phyloP scores from a whole-genome alignment of 805 yeast species.

The Schizosaccharomyces lindneri region DNA sequence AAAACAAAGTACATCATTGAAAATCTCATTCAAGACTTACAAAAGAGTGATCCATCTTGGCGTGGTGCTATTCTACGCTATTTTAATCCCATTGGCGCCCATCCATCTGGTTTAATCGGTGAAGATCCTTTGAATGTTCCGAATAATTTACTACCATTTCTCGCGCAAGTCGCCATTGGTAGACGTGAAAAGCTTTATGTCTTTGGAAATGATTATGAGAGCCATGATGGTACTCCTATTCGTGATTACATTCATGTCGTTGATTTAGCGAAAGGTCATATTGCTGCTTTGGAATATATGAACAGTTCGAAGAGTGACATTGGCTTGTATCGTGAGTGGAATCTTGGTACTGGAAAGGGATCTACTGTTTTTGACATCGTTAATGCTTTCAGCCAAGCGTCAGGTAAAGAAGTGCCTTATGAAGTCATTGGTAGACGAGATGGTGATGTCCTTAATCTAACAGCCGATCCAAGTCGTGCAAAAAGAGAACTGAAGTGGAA shows the following conservation, averaged over 20 bases:
- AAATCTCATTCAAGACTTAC: conserved; percentile 30
- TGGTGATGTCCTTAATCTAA: conserved; percentile 55
- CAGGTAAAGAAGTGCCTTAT: conserved; percentile 37
- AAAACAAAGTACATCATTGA: conserved; percentile 45
- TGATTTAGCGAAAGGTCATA: conserved; percentile 55
- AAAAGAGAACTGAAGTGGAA: conserved; percentile 25
- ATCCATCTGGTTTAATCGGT: conserved; percentile 55
- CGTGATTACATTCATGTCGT: conserved; percentile 64
- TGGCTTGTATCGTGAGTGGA: conserved; percentile 38
- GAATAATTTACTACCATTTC: conserved; percentile 46
- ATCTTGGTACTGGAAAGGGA: conserved; percentile 64
- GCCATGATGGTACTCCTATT: conserved; percentile 50
- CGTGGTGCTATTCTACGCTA: conserved; percentile 40
- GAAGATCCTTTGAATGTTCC: conserved; percentile 64
- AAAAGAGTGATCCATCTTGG: conserved; percentile 18
- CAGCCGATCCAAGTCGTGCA: conserved; percentile 49
- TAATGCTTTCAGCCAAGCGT: conserved; percentile 37
- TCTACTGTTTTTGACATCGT: conserved; percentile 51
- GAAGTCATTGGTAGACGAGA: conserved; percentile 41
- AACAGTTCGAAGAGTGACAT: conserved; percentile 16
- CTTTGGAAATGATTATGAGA: conserved; percentile 46
- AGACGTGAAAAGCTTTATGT: conserved; percentile 39
- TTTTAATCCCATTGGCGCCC: conserved; percentile 72
- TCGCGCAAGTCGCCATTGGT: conserved; percentile 58
- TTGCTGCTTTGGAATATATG: conserved; percentile 44